Evolutionary conservation across 352 stramenopile species (phyloP).

Genomic region (Globisporangium splendens): DNA sequence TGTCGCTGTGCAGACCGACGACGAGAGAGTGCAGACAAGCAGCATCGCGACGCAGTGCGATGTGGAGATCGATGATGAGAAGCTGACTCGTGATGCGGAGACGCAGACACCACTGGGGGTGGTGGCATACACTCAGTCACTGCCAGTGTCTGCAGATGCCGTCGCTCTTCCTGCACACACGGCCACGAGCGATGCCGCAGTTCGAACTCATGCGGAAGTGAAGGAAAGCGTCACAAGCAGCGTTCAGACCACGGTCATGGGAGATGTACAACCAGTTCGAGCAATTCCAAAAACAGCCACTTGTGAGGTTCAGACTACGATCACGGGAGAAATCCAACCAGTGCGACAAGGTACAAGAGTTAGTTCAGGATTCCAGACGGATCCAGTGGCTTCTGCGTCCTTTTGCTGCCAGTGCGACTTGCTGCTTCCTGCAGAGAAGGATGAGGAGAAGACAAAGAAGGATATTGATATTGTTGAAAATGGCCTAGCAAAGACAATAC

Average conservation of each 20-base stretch:
- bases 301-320: neutral
- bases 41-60: conserved; percentile 1
- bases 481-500: neutral
- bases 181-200: neutral
- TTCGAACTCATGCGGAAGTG: neutral
- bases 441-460: neutral
- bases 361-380: conserved; percentile 1
- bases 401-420: conserved; percentile 3
- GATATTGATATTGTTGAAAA: neutral
- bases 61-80: neutral
- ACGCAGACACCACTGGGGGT: neutral
- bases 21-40: too few species aligned
- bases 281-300: too few species aligned
- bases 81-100: neutral
- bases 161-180: too few species aligned
- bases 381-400: neutral
- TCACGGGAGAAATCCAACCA: neutral
- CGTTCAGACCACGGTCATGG: neutral
- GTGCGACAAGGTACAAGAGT: neutral
- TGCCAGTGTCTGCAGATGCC: too few species aligned
- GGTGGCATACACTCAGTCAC: too few species aligned
- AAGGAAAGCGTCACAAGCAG: neutral
- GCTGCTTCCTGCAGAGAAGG: neutral
- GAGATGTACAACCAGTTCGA: too few species aligned
- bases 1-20: neutral